These are phyloP conservation scores for Penicillium manginii DNA, from an alignment of 495 filamentous ascomycete genomes.

Conservation along the genomic window DNA sequence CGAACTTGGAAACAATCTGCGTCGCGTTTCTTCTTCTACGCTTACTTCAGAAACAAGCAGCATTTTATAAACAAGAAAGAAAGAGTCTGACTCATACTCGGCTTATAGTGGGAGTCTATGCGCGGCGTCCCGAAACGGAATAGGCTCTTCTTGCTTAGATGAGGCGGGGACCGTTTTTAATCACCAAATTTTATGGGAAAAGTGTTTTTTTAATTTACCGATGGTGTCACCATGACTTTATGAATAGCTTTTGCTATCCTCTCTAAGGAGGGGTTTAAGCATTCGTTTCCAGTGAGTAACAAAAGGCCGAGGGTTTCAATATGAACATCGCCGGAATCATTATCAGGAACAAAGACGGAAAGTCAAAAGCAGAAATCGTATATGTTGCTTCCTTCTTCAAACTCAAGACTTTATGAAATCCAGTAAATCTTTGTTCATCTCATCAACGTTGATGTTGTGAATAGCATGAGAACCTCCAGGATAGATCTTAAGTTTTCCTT, in stretches of 20 bases:
- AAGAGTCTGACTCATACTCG: neutral
- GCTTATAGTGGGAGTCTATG: neutral
- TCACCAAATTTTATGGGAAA: too few relatives aligned
- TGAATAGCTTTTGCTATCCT: too few relatives aligned
- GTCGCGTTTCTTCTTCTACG: neutral
- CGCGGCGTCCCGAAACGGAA: neutral
- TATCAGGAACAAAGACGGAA: too few relatives aligned
- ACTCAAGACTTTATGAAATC: slow-evolving; percentile 26
- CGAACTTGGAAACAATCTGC: neutral
- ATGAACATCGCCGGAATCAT: too few relatives aligned
- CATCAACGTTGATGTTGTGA: slow-evolving; percentile 39
- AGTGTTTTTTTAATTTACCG: too few relatives aligned
- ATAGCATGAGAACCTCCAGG: slow-evolving; percentile 41
- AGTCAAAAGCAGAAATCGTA: too few relatives aligned
- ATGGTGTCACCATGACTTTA: too few relatives aligned
- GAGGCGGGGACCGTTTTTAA: neutral
- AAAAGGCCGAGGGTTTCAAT: too few relatives aligned
- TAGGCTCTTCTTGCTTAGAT: neutral
- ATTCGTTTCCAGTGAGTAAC: neutral
- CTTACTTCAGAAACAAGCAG: neutral
- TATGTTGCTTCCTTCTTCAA: too few relatives aligned
- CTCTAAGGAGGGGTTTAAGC: neutral
- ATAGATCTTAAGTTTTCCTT: slow-evolving; percentile 44
- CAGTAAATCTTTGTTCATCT: slow-evolving; percentile 42
- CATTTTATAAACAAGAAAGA: neutral